A percentile compares a stretch with the other conserved stretches of the same genome.
Evolutionary conservation across 2,329 filamentous ascomycete genomes (phyloP).

Genomic region (Bipolaris gigantea): DNA sequence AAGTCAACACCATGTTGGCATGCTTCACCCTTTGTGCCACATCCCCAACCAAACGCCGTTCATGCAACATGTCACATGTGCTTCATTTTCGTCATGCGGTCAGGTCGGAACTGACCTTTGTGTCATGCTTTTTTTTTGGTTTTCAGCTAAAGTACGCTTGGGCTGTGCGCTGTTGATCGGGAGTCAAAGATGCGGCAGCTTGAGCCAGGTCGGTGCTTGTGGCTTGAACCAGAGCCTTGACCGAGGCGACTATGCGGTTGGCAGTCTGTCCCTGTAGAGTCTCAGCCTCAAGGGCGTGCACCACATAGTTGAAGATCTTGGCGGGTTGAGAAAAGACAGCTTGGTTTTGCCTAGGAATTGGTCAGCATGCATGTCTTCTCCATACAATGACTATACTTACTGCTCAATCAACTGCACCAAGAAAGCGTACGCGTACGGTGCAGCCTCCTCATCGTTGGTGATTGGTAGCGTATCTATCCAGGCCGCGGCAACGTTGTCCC

Average conservation of each 20-base stretch:
- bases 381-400: constrained; percentile 63
- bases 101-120: neutral
- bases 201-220: constrained; percentile 76
- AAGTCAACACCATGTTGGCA: neutral
- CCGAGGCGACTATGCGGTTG: constrained; percentile 72
- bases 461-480: constrained; percentile 93
- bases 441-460: constrained; percentile 93
- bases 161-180: constrained; percentile 77
- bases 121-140: constrained; percentile 31
- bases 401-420: constrained; percentile 88
- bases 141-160: constrained; percentile 78
- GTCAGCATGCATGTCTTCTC: neutral
- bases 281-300: constrained; percentile 86
- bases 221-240: constrained; percentile 74
- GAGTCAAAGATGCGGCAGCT: constrained; percentile 72
- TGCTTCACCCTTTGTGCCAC: neutral
- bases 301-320: constrained; percentile 82
- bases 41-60: constrained; percentile 3
- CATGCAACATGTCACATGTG: constrained; percentile 10
- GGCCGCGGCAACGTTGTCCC: constrained; percentile 73
- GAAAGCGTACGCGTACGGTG: constrained; percentile 93
- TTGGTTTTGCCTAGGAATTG: constrained; percentile 71
- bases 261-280: constrained; percentile 85
- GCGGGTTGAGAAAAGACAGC: constrained; percentile 74
- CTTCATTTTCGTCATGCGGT: constrained; percentile 1